These are phyloP conservation scores for Ophiostoma himal-ulmi DNA, from an alignment of 2,329 filamentous ascomycete genomes.

Conservation along the genomic window DNA sequence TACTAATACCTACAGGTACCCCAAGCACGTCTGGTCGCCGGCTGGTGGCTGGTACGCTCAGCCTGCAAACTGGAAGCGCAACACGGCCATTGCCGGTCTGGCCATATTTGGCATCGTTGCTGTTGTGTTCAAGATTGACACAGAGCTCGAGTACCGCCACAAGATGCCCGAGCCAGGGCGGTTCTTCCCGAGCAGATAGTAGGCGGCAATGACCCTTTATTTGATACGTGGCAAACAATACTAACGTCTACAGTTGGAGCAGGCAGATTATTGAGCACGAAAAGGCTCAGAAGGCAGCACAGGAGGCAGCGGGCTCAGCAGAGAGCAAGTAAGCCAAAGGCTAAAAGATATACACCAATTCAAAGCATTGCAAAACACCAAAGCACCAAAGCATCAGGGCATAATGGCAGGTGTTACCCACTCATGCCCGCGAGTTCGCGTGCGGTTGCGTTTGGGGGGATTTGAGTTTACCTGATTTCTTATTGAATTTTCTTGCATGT, in stretches of 20 bases:
- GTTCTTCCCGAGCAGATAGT: constrained; percentile 86
- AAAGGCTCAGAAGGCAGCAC: constrained; percentile 33
- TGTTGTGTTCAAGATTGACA: constrained; percentile 64
- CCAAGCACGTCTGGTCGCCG: constrained; percentile 99
- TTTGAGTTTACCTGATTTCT: not conserved
- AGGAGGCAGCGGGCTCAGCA: constrained; percentile 9
- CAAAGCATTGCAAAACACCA: not conserved
- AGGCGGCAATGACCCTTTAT: constrained; percentile 33
- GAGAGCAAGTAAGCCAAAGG: constrained; percentile 22
- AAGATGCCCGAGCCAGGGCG: constrained; percentile 72
- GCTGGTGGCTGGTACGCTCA: constrained; percentile 96
- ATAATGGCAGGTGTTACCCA: not conserved
- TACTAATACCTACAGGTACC: constrained; percentile 57
- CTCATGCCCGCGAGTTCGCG: not conserved
- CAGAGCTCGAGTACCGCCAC: constrained; percentile 64
- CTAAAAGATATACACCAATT: not conserved
- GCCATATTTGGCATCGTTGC: constrained; percentile 56
- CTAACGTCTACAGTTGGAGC: constrained; percentile 36
- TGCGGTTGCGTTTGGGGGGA: not conserved
- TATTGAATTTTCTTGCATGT: not conserved
- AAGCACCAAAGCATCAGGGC: not conserved
- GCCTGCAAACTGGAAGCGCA: constrained; percentile 88
- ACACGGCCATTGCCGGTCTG: constrained; percentile 53
- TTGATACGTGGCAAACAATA: not conserved
- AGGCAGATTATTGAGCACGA: constrained; percentile 44